These are phyloP conservation scores for Penicillium sp. DNA, from an alignment of 2,329 filamentous ascomycete species.

Conservation along the genomic window DNA sequence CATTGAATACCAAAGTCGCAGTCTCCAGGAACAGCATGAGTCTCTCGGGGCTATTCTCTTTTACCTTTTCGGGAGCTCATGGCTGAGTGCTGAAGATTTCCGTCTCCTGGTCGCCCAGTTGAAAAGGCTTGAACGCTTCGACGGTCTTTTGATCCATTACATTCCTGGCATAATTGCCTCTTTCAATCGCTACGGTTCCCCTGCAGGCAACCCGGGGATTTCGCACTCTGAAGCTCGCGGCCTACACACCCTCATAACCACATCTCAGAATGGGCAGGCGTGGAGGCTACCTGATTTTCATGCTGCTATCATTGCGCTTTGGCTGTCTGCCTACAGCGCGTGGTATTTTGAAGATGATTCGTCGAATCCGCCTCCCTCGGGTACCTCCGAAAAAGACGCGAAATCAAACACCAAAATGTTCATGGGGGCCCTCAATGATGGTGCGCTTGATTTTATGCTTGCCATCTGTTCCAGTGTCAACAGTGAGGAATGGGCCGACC, in stretches of 20 bases:
- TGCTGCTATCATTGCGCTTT: constrained; percentile 73
- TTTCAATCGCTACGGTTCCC: constrained; percentile 71
- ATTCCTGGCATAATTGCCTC: constrained; percentile 72
- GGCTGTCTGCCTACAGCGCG: constrained; percentile 88
- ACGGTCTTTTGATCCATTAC: constrained; percentile 69
- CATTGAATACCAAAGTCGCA: constrained; percentile 71
- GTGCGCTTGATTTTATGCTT: constrained; percentile 86
- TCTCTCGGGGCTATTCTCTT: constrained; percentile 73
- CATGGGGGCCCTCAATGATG: constrained; percentile 72
- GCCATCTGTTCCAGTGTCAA: constrained; percentile 76
- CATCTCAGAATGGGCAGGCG: constrained; percentile 58
- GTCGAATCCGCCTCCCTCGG: constrained; percentile 53
- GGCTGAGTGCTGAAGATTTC: constrained; percentile 67
- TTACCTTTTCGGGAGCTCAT: constrained; percentile 69
- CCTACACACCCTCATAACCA: constrained; percentile 63
- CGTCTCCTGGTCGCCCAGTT: constrained; percentile 62
- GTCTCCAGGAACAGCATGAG: constrained; percentile 84
- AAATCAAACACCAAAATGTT: constrained; percentile 67
- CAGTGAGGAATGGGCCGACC: constrained; percentile 78
- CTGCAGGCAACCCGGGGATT: constrained; percentile 55
- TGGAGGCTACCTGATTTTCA: constrained; percentile 73
- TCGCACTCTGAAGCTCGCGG: constrained; percentile 63
- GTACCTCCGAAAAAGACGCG: constrained; percentile 62
- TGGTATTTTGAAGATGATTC: constrained; percentile 73
- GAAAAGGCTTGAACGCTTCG: constrained; percentile 68